Evolutionary conservation across 2,329 filamentous ascomycete species (phyloP).

Genomic region (Thielaviopsis euricoi): DNA sequence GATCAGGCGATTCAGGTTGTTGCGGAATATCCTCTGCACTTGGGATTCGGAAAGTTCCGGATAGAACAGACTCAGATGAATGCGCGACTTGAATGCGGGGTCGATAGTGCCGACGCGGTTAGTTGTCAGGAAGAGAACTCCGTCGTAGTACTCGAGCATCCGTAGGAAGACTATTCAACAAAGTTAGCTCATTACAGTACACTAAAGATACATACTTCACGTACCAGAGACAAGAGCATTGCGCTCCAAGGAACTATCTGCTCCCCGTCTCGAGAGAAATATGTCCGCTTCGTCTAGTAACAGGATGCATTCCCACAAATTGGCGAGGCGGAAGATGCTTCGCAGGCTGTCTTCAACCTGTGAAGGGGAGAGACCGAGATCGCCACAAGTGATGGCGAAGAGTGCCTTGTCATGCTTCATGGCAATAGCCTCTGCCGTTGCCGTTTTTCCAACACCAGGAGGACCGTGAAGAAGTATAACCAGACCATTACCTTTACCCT

Average conservation of each 20-base stretch:
- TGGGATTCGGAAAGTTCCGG: constrained; percentile 22
- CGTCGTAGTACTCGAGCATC: constrained; percentile 30
- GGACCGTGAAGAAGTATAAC: constrained; percentile 30
- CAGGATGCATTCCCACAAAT: constrained; percentile 23
- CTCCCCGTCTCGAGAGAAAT: constrained; percentile 18
- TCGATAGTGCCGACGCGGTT: constrained; percentile 33
- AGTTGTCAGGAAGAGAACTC: constrained; percentile 32
- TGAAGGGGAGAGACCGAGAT: constrained; percentile 25
- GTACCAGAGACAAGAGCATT: constrained; percentile 21
- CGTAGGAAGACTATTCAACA: constrained; percentile 24
- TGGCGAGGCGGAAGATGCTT: constrained; percentile 26
- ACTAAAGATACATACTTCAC: background rate
- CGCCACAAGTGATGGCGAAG: constrained; percentile 31
- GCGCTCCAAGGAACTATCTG: constrained; percentile 18
- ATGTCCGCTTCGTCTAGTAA: constrained; percentile 24
- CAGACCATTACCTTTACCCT: constrained; percentile 28
- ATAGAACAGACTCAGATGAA: constrained; percentile 29
- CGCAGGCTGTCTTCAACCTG: constrained; percentile 25
- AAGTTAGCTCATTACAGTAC: background rate
- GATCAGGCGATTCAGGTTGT: constrained; percentile 23
- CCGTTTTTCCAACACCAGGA: constrained; percentile 32
- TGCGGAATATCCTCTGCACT: constrained; percentile 25
- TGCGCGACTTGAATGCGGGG: constrained; percentile 31
- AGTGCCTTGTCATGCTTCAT: constrained; percentile 27
- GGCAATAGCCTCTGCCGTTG: constrained; percentile 27